Evolutionary conservation across 2,329 filamentous ascomycete species (phyloP).

Genomic region (Hymenoscyphus fructigenus): DNA sequence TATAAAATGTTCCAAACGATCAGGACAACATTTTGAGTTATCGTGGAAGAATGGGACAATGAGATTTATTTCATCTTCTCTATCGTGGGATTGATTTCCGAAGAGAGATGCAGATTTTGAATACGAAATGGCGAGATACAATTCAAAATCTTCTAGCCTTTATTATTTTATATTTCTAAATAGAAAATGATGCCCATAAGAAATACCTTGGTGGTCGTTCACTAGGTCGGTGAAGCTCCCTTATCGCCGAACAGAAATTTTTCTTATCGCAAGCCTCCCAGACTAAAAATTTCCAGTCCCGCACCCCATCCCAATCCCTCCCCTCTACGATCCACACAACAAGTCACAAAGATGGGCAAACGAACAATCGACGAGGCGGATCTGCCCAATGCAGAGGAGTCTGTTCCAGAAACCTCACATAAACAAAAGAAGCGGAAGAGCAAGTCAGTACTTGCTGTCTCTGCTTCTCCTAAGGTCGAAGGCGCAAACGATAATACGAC

Average conservation of each 20-base stretch:
- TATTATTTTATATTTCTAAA: no score
- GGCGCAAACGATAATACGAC: conserved; percentile 20
- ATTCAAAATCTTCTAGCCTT: no score
- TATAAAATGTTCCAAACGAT: no score
- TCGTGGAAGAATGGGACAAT: no score
- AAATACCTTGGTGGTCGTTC: no score
- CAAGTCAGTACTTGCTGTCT: conserved; percentile 30
- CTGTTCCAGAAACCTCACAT: conserved; percentile 16
- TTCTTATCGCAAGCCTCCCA: conserved; percentile 7
- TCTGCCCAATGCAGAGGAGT: conserved; percentile 20
- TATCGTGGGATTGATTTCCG: no score
- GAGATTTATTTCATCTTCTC: no score
- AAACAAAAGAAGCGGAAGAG: conserved; percentile 32
- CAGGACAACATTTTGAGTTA: no score
- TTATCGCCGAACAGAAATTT: conserved; percentile 9
- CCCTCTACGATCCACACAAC: background rate
- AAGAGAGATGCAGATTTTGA: no score
- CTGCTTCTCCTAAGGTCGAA: no score
- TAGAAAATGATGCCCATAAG: no score
- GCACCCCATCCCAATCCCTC: background rate
- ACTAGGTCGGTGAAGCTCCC: background rate
- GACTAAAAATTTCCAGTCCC: background rate
- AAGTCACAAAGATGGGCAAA: conserved; percentile 32
- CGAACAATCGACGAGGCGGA: conserved; percentile 34
- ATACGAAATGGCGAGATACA: no score